These are phyloP conservation scores for Geosmithia putterillii DNA, from an alignment of 2,329 filamentous ascomycete species.

Conservation along the genomic window DNA sequence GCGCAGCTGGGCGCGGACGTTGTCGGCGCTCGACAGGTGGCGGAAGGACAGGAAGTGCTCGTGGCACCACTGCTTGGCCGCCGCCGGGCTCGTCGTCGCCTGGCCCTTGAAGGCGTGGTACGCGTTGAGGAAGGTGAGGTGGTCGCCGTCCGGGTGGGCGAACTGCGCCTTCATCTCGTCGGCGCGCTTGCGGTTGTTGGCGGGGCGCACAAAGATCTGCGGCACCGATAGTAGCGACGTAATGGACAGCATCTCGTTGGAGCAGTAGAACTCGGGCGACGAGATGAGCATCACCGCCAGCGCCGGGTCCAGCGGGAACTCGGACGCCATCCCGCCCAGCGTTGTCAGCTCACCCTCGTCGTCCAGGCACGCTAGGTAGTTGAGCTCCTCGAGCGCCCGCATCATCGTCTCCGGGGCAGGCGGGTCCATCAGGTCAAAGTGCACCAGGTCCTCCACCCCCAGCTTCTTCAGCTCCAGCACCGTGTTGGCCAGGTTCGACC, in stretches of 20 bases:
- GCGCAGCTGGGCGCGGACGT: constrained; percentile 81
- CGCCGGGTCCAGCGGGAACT: constrained; percentile 88
- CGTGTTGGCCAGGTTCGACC: constrained; percentile 88
- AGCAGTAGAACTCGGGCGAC: constrained; percentile 96
- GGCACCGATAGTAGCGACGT: constrained; percentile 90
- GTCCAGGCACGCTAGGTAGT: constrained; percentile 91
- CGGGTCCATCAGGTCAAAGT: constrained; percentile 98
- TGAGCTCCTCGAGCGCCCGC: constrained; percentile 92
- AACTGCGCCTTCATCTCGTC: constrained; percentile 97
- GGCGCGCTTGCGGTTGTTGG: constrained; percentile 73
- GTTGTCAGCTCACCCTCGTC: constrained; percentile 88
- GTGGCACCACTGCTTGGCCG: constrained; percentile 87
- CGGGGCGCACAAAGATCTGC: constrained; percentile 83
- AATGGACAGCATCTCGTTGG: constrained; percentile 93
- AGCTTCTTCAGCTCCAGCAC: constrained; percentile 96
- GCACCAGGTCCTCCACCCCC: constrained; percentile 86
- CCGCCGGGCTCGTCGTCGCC: constrained; percentile 43
- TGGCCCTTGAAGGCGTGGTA: constrained; percentile 92
- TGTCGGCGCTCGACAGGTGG: constrained; percentile 83
- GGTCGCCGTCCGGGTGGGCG: constrained; percentile 84
- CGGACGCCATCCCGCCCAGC: constrained; percentile 77
- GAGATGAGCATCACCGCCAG: constrained; percentile 97
- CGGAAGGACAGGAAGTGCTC: constrained; percentile 90
- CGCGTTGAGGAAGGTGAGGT: constrained; percentile 90
- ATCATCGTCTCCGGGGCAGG: constrained; percentile 97